Base-by-base conservation (phyloP, 1,284 basidiomycete genomes). In the Papiliotrema terrestris region DNA sequence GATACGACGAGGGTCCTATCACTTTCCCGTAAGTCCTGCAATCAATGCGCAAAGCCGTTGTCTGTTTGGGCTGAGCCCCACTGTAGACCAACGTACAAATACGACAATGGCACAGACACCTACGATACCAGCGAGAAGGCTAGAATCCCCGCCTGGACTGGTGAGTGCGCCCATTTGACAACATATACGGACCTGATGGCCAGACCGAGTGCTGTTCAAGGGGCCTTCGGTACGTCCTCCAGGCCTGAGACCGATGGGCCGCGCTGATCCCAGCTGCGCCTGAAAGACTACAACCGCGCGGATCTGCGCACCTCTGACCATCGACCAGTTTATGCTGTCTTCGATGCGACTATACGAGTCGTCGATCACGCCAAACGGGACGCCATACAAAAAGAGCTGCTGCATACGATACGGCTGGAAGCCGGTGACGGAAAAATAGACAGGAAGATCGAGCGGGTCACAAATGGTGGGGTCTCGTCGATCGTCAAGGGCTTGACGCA, bases 101-200 rank as follows among this genome's bases (percentile, higher is more conserved):
- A 75, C 58, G 78, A 80, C 58, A 77, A 80, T 45, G 78, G 78
- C 4, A 78, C 91, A 8, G 87, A 95, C 61, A 80, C 80, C 46
- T 99, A 98, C 73, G 96, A 99, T 73, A 88, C 91, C 2, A 91
- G 91, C 61, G 96, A 98, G 75, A 99, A 98, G 79, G 84, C 88
- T 81, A 84, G 96, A 8, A 88, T 97, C 69, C 96, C 96, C 1
- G 91, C 95, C 8, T 98, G 95, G 94, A 98, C 93, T 66, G 91
- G 90, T 91, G 57, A 54, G 81, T 54, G 19, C 22, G 3, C 26
- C 23, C 58, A n/a, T n/a, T 15, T 19, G 19, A 23, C 22, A 41
- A 35, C n/a, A 23, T 25, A 17, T n/a, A n/a, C n/a, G n/a, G n/a
- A 37, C 3, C 22, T 19, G 13, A 36, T 17, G 50, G 25, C 50